Evolutionary conservation across 305 asterid species (phyloP).

Genomic region (Solanum hybrid): DNA sequence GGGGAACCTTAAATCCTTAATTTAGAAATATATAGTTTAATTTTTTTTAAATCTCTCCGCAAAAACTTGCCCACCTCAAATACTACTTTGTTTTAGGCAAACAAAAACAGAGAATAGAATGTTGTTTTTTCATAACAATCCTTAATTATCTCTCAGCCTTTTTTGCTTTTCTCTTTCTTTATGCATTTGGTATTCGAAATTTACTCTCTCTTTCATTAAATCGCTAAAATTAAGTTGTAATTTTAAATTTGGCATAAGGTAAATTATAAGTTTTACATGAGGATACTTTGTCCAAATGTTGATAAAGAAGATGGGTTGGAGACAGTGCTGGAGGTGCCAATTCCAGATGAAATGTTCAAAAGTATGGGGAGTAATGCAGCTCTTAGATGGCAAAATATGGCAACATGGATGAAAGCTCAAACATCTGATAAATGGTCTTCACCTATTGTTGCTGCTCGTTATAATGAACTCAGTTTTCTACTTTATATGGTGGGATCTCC

Average conservation of each 20-base stretch:
- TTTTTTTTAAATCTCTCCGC: neutral
- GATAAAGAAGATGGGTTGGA: conserved; percentile 78
- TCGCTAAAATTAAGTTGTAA: neutral
- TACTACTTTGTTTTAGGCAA: neutral
- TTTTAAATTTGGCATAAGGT: neutral
- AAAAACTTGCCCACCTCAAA: neutral
- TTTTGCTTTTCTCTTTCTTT: neutral
- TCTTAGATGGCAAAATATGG: conserved; percentile 75
- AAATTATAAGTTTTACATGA: conserved; percentile 27
- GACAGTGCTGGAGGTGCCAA: conserved; percentile 84
- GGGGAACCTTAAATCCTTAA: conserved; percentile 26
- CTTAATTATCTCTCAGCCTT: neutral
- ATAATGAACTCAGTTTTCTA: conserved; percentile 31
- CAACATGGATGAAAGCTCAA: conserved; percentile 35
- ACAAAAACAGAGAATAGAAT: neutral
- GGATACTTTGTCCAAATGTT: conserved; percentile 73
- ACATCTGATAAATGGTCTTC: conserved; percentile 46
- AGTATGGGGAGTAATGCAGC: conserved; percentile 72
- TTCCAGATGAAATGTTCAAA: conserved; percentile 83
- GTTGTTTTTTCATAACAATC: neutral
- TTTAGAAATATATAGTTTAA: conserved; percentile 9
- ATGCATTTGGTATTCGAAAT: neutral
- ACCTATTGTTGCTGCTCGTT: conserved; percentile 35
- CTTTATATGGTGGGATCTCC: conserved; percentile 68
- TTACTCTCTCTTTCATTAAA: neutral